Evolutionary conservation across 805 yeast species (phyloP).

Genomic region (Schwanniomyces sp.): DNA sequence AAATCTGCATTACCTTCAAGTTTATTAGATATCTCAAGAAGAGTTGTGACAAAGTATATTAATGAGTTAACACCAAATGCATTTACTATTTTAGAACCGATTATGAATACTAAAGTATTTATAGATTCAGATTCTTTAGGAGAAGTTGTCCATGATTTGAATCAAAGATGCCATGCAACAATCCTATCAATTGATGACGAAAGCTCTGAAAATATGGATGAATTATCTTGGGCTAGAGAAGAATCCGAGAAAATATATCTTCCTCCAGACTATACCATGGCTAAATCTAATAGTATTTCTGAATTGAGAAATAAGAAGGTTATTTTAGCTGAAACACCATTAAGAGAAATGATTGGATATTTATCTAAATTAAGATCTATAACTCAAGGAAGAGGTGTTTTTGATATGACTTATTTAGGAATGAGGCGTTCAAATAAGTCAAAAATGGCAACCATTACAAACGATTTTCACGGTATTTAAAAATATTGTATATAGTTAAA

Average conservation of each 20-base stretch:
- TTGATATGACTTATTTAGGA: conserved; percentile 73
- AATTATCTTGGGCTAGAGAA: conserved; percentile 47
- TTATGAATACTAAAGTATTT: conserved; percentile 72
- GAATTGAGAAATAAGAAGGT: conserved; percentile 47
- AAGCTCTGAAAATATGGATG: conserved; percentile 31
- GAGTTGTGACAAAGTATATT: conserved; percentile 28
- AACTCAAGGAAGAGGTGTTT: conserved; percentile 87
- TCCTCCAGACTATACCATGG: conserved; percentile 73
- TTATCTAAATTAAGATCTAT: conserved; percentile 72
- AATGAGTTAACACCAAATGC: conserved; percentile 14
- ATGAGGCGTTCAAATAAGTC: conserved; percentile 68
- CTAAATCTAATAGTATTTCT: background rate
- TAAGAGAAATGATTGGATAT: conserved; percentile 90
- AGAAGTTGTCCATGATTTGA: conserved; percentile 78
- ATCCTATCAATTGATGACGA: conserved; percentile 75
- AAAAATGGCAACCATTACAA: conserved; percentile 29
- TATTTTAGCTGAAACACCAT: conserved; percentile 79
- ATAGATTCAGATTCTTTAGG: conserved; percentile 77
- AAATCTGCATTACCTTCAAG: conserved; percentile 35
- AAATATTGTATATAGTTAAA: background rate
- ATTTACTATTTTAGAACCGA: conserved; percentile 77
- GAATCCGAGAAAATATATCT: conserved; percentile 64
- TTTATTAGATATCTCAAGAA: conserved; percentile 44
- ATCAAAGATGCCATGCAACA: conserved; percentile 72
- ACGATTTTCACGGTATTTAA: conserved; percentile 10